A percentile compares a stretch with the other conserved stretches of the same genome.
phyloP scores from a whole-genome alignment of 2,329 filamentous ascomycete species.

The Xylariaceae sp. region DNA sequence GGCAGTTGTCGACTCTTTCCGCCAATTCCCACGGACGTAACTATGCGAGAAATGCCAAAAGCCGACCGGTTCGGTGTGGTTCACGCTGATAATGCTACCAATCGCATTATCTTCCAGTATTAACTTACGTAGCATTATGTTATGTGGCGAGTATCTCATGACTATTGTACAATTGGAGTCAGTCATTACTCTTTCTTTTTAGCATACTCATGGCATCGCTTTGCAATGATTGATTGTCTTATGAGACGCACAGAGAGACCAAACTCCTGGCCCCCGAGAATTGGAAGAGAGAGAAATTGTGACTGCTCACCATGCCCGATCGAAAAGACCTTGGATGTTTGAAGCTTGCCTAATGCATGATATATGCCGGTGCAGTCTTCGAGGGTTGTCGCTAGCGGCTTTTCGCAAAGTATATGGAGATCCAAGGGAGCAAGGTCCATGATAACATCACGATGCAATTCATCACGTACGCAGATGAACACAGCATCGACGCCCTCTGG shows the following conservation, averaged over 20 bases:
- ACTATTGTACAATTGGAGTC: conserved; percentile 42
- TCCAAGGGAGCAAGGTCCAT: conserved; percentile 64
- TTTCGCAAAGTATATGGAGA: conserved; percentile 91
- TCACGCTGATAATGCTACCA: conserved; percentile 79
- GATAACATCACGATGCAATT: conserved; percentile 81
- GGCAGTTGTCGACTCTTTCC: conserved; percentile 70
- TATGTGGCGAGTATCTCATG: conserved; percentile 87
- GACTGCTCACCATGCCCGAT: conserved; percentile 63
- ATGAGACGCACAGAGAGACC: too few species aligned
- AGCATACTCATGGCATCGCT: too few species aligned
- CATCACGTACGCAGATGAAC: conserved; percentile 72
- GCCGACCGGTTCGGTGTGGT: conserved; percentile 91
- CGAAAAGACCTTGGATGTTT: conserved; percentile 60
- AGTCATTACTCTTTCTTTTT: too few species aligned
- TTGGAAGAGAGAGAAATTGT: too few species aligned
- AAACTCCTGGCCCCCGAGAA: too few species aligned
- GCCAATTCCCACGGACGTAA: conserved; percentile 93
- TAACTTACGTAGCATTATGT: conserved; percentile 75
- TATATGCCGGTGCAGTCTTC: conserved; percentile 75
- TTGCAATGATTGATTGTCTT: too few species aligned
- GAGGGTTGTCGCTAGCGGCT: conserved; percentile 79
- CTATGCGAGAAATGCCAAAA: conserved; percentile 95
- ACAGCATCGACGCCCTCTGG: conserved; percentile 57
- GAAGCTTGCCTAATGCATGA: conserved; percentile 44
- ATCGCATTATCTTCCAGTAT: conserved; percentile 71